Conservation (phyloP, 129 eudicot species). For the Flaveria linearis region DNA sequence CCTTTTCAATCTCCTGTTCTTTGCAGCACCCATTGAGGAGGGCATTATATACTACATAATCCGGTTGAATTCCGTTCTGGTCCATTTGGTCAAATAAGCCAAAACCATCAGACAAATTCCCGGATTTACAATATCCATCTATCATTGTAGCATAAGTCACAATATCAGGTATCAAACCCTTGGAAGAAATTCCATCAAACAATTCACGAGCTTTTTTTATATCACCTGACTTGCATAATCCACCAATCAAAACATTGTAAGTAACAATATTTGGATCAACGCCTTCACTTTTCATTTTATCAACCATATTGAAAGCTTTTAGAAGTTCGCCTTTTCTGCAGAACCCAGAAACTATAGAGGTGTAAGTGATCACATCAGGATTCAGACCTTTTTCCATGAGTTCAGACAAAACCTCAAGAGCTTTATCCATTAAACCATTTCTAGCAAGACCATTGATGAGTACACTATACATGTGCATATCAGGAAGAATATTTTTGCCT, state of each 20-base stretch:
- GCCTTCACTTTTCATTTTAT: slow-evolving; percentile 64
- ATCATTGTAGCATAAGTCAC: slow-evolving; percentile 76
- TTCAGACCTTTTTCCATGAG: slow-evolving; percentile 49
- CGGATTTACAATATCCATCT: slow-evolving; percentile 79
- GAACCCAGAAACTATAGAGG: slow-evolving; percentile 68
- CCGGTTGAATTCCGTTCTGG: slow-evolving; percentile 50
- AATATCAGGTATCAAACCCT: slow-evolving; percentile 54
- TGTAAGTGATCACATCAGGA: slow-evolving; percentile 73
- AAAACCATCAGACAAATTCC: slow-evolving; percentile 55
- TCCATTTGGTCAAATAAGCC: slow-evolving; percentile 60
- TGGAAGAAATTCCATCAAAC: slow-evolving; percentile 52
- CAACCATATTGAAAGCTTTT: slow-evolving; percentile 53
- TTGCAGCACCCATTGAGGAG: slow-evolving; percentile 77
- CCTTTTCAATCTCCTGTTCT: slow-evolving; percentile 58
- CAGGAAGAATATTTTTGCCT: slow-evolving; percentile 55
- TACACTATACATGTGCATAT: slow-evolving; percentile 56
- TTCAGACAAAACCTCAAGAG: slow-evolving; percentile 52
- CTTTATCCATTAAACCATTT: slow-evolving; percentile 62
- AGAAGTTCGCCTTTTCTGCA: slow-evolving; percentile 59
- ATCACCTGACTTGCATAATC: slow-evolving; percentile 66
- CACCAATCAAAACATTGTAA: slow-evolving; percentile 67
- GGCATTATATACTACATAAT: slow-evolving; percentile 59
- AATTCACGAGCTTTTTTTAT: slow-evolving; percentile 58
- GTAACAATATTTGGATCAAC: slow-evolving; percentile 71
- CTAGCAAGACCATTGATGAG: slow-evolving; percentile 65